Percentiles rank a stretch among this genome's conserved stretches.
Conservation (phyloP, 257 asterid genomes). For the Gentiana straminea region DNA sequence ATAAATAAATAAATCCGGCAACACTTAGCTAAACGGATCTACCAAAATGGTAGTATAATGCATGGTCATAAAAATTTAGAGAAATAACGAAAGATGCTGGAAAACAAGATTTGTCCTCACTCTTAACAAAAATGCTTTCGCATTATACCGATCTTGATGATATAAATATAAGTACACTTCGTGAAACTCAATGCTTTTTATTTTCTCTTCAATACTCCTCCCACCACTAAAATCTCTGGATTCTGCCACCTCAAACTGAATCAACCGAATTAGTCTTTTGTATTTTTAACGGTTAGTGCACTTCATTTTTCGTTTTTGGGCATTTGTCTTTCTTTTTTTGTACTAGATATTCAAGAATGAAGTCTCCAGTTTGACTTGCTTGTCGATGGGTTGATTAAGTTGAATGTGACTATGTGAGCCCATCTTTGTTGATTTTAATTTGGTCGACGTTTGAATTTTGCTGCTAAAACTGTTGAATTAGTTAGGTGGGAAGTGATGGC, state of each 20-base stretch:
- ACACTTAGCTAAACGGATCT: neutral
- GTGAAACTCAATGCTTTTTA: slow-evolving; percentile 6
- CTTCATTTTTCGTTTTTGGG: neutral
- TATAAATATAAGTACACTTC: slow-evolving; percentile 1
- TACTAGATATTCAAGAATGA: neutral
- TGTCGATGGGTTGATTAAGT: neutral
- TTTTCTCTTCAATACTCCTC: slow-evolving; percentile 5
- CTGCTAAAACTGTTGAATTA: too few species aligned
- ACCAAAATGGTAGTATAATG: neutral
- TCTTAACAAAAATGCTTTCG: neutral
- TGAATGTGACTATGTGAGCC: too few species aligned
- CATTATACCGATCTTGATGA: slow-evolving; percentile 1
- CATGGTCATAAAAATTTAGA: slow-evolving; percentile 8
- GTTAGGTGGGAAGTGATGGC: too few species aligned
- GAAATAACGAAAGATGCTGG: slow-evolving; percentile 7
- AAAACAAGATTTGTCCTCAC: slow-evolving; percentile 2
- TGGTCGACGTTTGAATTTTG: too few species aligned
- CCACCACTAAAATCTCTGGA: slow-evolving; percentile 13
- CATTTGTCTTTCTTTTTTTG: neutral
- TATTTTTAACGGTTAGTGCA: neutral
- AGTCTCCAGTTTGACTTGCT: neutral
- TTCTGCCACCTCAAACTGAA: slow-evolving; percentile 11
- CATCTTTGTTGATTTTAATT: neutral
- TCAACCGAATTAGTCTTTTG: slow-evolving; percentile 6
- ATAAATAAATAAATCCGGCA: neutral